Evolutionary conservation across 805 yeast genomes (phyloP), one percentile per base, ranked within the genome.

Genomic region (Phaffomyces opuntiae): DNA sequence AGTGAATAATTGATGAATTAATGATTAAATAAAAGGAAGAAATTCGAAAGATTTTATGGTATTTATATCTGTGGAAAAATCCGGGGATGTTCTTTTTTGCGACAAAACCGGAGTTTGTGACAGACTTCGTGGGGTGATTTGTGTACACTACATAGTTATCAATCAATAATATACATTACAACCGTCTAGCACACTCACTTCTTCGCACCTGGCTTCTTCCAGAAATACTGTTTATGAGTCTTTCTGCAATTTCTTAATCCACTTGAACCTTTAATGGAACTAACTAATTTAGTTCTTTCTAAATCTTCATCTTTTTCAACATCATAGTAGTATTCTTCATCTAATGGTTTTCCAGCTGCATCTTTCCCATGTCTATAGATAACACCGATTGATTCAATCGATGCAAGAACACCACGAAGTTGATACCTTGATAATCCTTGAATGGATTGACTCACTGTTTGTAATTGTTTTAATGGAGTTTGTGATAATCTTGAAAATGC

Each of bases 301-400:
- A 60, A 57, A 59, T 91, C 96, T 34, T 66, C 61, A 64, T 93
- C 99, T 39, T 80, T 75, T 53, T 89, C 98, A 4, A 89, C 81
- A 47, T 82, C 80, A 60, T 93, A 93, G 64, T 89, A 93, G 60
- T 87, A 93, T 62, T 93, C 97, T 62, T 88, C 95, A 53, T 91
- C 98, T 50, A 93, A 71, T 4, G 86, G 87, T 63, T 89, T 88
- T 11, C 98, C 99, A 3, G 96, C 95, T 3, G 98, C 97, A 65
- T 93, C 99, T 63, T 89, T 90, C 41, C 97, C 97, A 48, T 76
- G 73, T 63, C 98, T 83, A 57, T 80, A 77, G 49, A 93, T 90
- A 11, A 85, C 83, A n/a, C 98, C 98, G 48, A 91, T 75, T 56
- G 91, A 83, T 6, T 64, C 56, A 35, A 79, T 63, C 33, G 72